phyloP scores from a whole-genome alignment of 768 basidiomycete genomes.

The Kondoa malvinella region DNA sequence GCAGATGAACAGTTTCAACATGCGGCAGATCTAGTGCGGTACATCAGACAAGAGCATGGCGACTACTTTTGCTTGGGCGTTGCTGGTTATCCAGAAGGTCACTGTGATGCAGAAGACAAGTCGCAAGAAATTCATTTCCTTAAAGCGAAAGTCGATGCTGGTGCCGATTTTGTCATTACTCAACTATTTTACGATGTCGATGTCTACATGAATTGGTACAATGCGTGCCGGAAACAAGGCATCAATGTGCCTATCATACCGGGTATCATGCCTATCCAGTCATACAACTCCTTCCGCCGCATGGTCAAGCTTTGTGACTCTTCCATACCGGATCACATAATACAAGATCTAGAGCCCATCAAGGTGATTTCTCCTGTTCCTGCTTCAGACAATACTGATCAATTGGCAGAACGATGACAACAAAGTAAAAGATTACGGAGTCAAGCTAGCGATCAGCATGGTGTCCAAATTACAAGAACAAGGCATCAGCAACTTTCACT shows the following conservation, averaged over 20 bases:
- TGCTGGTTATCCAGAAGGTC: conserved; percentile 92
- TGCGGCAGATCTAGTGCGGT: conserved; percentile 74
- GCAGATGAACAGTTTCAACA: conserved; percentile 66
- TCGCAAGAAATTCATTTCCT: conserved; percentile 41
- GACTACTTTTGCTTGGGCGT: conserved; percentile 86
- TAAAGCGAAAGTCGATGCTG: conserved; percentile 76
- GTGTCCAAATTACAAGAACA: conserved; percentile 42
- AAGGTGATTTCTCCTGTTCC: conserved; percentile 38
- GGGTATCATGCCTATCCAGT: conserved; percentile 95
- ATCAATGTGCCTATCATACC: conserved; percentile 81
- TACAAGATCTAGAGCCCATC: conserved; percentile 53
- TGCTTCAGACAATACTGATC: background rate
- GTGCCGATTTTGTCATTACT: conserved; percentile 88
- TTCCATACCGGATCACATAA: conserved; percentile 50
- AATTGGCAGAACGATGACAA: conserved; percentile 64
- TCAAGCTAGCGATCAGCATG: conserved; percentile 64
- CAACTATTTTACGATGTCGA: conserved; percentile 96
- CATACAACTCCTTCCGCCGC: conserved; percentile 78
- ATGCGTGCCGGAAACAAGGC: conserved; percentile 53
- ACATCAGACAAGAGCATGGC: conserved; percentile 68
- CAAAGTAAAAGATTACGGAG: conserved; percentile 86
- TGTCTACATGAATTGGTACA: conserved; percentile 62
- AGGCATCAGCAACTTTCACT: conserved; percentile 73
- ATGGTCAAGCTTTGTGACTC: conserved; percentile 76
- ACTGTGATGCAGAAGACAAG: conserved; percentile 51